Evolutionary conservation across 225 moss, liverwort and hornwort genomes (phyloP), one percentile per base, ranked within the genome.

Genomic region (Rhytidiadelphus loreus): DNA sequence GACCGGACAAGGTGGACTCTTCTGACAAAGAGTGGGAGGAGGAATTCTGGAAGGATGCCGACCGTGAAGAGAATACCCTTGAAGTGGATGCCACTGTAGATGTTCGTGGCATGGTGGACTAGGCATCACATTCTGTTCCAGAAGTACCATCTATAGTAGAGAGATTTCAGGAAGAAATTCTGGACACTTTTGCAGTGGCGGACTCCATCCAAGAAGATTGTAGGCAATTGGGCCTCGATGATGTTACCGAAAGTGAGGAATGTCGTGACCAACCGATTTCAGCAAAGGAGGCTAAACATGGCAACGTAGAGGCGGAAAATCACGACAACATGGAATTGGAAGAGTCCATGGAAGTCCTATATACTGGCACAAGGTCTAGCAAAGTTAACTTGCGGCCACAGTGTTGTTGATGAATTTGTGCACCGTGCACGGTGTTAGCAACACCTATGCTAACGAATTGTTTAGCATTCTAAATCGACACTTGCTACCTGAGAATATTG

Each of bases 321-420:
- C 12, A 12, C 0, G 7, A 68, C 13, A 0, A n/a, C 0, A 4
- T 0, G 7, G n/a, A 21, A 0, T 4, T 68, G 3, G n/a, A n/a
- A 9, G 8, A 68, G 12, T 68, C n/a, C 11, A n/a, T n/a, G 22
- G 12, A 2, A 2, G 20, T 10, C 9, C 5, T 37, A 0, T 66
- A 66, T 3, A 10, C 37, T 16, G 37, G 66, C 7, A 37, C 37
- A 1, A 4, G 28, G 5, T 60, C 6, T 1, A 60, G 7, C 5
- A 60, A 10, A 13, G n/a, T n/a, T n/a, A n/a, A n/a, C 28, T 60
- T 6, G 28, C 28, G 1, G 28, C 60, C 12, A 60, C 12, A 0
- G 2, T 60, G 12, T 60, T 61, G 13, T 61, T 61, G 61, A 61
- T 61, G 61, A 61, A 61, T 29, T 4, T 61, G 1, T 61, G 28